Conservation (phyloP, 2,329 filamentous ascomycete genomes). For the Alternaria tenuissima region DNA sequence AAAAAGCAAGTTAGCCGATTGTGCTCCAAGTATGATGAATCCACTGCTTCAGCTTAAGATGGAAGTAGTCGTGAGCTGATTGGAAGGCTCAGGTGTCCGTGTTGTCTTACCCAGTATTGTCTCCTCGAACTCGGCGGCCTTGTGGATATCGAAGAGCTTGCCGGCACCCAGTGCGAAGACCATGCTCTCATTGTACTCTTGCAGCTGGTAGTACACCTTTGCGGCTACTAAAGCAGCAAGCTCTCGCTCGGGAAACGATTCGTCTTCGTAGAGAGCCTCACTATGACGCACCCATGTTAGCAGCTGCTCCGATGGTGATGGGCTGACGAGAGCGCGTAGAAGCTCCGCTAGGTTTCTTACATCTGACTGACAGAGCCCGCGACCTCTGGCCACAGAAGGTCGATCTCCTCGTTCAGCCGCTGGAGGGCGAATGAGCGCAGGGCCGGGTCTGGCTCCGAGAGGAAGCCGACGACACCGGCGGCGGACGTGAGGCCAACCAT, state of each 20-base stretch:
- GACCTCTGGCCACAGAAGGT: constrained; percentile 97
- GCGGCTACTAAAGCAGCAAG: constrained; percentile 93
- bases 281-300: constrained; percentile 60
- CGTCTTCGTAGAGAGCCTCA: constrained; percentile 97
- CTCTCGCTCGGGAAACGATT: constrained; percentile 90
- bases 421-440: constrained; percentile 95
- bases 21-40: background rate
- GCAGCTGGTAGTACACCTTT: constrained; percentile 98
- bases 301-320: constrained; percentile 14
- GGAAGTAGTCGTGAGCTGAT: background rate
- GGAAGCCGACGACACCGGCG: constrained; percentile 91
- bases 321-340: background rate
- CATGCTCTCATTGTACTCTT: constrained; percentile 99
- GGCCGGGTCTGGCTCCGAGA: constrained; percentile 92
- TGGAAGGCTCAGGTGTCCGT: constrained; percentile 5
- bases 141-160: constrained; percentile 91
- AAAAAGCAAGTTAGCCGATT: constrained; percentile 24
- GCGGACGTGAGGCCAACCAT: constrained; percentile 97
- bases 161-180: constrained; percentile 94
- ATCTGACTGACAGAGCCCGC: constrained; percentile 92
- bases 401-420: constrained; percentile 94
- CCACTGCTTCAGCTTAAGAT: background rate
- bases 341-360: constrained; percentile 63
- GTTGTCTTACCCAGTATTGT: constrained; percentile 81
- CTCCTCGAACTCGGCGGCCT: constrained; percentile 94